These are phyloP conservation scores for Neurospora sublineolata DNA, from an alignment of 495 filamentous ascomycete species.

Conservation along the genomic window DNA sequence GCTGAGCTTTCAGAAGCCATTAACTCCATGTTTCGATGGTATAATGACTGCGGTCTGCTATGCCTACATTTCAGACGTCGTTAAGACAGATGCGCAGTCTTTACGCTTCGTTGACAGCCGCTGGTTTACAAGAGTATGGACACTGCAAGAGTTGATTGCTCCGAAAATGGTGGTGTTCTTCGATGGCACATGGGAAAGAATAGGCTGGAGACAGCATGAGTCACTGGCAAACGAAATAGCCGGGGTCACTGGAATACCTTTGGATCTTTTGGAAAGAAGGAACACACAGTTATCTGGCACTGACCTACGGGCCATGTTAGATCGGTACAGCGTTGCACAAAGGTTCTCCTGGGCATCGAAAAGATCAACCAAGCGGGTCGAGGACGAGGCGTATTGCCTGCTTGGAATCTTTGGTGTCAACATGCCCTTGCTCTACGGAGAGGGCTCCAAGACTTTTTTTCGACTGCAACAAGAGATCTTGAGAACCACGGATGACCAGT, in stretches of 20 bases:
- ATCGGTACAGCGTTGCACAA: too few species aligned
- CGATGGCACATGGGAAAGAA: slow-evolving; percentile 6
- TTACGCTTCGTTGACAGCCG: slow-evolving; percentile 6
- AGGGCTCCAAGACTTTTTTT: too few species aligned
- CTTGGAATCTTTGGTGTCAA: too few species aligned
- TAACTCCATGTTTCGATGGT: slow-evolving; percentile 20
- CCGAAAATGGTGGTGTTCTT: slow-evolving; percentile 14
- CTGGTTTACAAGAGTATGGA: slow-evolving; percentile 20
- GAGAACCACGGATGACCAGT: too few species aligned
- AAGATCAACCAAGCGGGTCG: too few species aligned
- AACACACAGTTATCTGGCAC: too few species aligned
- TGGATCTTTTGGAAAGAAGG: neutral
- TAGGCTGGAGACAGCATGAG: slow-evolving; percentile 4
- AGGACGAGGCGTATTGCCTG: too few species aligned
- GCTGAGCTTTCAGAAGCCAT: slow-evolving; percentile 18
- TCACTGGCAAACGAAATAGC: neutral
- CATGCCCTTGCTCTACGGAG: too few species aligned
- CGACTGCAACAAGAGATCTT: too few species aligned
- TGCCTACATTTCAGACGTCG: slow-evolving; percentile 14
- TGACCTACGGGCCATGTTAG: too few species aligned
- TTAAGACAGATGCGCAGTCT: neutral
- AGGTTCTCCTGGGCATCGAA: too few species aligned
- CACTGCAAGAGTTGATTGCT: slow-evolving; percentile 17
- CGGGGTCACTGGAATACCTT: neutral
- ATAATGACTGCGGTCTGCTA: slow-evolving; percentile 12